Evolutionary conservation across 768 basidiomycete genomes (phyloP).

Genomic region (Phylloporus rhodoxanthus): DNA sequence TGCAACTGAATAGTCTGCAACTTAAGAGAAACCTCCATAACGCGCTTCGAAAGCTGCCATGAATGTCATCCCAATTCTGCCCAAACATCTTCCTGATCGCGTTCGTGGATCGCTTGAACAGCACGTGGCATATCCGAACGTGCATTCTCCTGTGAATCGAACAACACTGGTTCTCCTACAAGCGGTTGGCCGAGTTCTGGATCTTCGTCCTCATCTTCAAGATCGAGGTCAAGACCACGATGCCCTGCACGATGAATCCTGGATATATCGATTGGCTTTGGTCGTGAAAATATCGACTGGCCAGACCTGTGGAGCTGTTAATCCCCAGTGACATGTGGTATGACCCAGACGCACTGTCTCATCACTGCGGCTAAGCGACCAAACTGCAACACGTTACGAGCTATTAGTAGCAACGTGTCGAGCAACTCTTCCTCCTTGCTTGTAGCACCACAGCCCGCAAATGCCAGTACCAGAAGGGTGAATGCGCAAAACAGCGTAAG

Average conservation of each 20-base stretch:
- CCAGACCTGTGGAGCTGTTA: slow-evolving; percentile 54
- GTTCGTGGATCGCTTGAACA: slow-evolving; percentile 46
- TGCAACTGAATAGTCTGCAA: not conserved
- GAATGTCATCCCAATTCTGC: slow-evolving; percentile 47
- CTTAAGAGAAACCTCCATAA: not conserved
- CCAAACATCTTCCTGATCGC: slow-evolving; percentile 69
- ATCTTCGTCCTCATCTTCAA: slow-evolving; percentile 57
- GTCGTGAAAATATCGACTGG: slow-evolving; percentile 81
- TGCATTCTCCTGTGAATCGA: slow-evolving; percentile 47
- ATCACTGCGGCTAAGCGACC: slow-evolving; percentile 87
- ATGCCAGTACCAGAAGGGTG: slow-evolving; percentile 82
- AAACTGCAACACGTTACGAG: slow-evolving; percentile 90
- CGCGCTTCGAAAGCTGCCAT: slow-evolving; percentile 2
- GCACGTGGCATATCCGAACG: slow-evolving; percentile 56
- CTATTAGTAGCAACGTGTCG: slow-evolving; percentile 87
- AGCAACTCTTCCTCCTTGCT: slow-evolving; percentile 93
- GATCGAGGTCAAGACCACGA: slow-evolving; percentile 60
- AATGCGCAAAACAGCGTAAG: slow-evolving; percentile 86
- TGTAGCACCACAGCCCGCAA: slow-evolving; percentile 74
- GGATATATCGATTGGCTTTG: slow-evolving; percentile 81
- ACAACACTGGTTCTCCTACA: slow-evolving; percentile 55
- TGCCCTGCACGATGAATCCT: slow-evolving; percentile 61
- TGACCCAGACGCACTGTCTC: slow-evolving; percentile 65
- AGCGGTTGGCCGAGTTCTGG: slow-evolving; percentile 51
- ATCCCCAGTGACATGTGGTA: not conserved